Conservation (phyloP, 495 filamentous ascomycete genomes). For the Annulohypoxylon stygium region DNA sequence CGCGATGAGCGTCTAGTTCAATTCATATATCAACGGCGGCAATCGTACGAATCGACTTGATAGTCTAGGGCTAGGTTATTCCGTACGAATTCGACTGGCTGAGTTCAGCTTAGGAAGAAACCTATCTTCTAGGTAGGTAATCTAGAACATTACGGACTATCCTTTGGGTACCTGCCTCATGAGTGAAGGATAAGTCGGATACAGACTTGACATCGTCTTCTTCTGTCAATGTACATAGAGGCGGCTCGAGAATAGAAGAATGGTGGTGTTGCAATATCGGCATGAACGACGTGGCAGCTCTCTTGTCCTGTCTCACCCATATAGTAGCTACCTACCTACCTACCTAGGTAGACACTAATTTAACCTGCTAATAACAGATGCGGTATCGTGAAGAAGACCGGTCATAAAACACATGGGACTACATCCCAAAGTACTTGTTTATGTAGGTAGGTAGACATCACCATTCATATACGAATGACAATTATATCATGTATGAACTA, state of each 20-base stretch:
- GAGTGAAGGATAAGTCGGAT: background rate
- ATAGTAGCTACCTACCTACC: too few relatives aligned
- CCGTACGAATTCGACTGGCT: background rate
- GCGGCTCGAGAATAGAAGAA: too few relatives aligned
- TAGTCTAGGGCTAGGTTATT: background rate
- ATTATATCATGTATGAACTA: background rate
- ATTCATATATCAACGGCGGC: background rate
- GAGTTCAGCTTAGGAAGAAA: background rate
- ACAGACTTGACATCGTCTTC: background rate
- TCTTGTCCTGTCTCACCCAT: background rate
- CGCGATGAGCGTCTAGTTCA: background rate
- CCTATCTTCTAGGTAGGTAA: background rate
- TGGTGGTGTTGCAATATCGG: background rate
- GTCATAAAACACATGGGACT: background rate
- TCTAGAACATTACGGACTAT: background rate
- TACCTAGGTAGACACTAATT: background rate
- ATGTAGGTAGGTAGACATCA: background rate
- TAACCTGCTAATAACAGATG: conserved; percentile 1
- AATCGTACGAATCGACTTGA: background rate
- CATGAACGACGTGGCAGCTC: conserved; percentile 4
- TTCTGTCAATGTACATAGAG: background rate
- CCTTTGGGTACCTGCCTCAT: background rate
- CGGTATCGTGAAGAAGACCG: background rate
- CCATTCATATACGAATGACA: background rate
- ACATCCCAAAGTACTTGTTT: too few relatives aligned